Conservation (phyloP, 805 yeast species). For the Candida quercuum region DNA sequence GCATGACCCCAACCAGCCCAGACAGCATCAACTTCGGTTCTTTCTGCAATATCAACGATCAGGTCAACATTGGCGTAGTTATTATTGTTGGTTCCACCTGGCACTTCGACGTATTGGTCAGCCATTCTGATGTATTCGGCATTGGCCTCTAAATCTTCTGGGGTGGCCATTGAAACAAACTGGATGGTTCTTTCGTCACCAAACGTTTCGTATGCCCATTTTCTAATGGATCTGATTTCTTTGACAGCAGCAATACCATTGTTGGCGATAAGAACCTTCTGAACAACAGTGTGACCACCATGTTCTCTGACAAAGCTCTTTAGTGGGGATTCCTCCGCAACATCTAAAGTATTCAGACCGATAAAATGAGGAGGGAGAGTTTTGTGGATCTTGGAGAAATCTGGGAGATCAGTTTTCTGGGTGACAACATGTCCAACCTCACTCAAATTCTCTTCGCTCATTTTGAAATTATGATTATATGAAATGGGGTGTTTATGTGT, state of each 20-base stretch:
- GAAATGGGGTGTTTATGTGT: not conserved
- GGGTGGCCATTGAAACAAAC: conserved; percentile 98
- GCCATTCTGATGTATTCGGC: conserved; percentile 99
- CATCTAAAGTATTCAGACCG: conserved; percentile 74
- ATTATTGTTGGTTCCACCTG: conserved; percentile 98
- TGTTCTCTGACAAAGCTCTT: conserved; percentile 80
- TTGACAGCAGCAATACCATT: conserved; percentile 99
- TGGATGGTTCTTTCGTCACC: conserved; percentile 91
- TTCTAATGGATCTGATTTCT: conserved; percentile 94
- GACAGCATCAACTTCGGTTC: conserved; percentile 94
- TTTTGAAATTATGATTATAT: conserved; percentile 7
- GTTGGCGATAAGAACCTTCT: conserved; percentile 87
- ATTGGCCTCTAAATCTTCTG: conserved; percentile 96
- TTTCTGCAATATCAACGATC: conserved; percentile 95
- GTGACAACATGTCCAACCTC: conserved; percentile 28
- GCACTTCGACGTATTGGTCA: conserved; percentile 95
- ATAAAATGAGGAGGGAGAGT: conserved; percentile 66
- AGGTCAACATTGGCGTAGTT: conserved; percentile 97
- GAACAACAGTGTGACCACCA: conserved; percentile 94
- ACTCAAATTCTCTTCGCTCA: conserved; percentile 37
- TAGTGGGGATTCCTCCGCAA: conserved; percentile 71
- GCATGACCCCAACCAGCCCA: conserved; percentile 99
- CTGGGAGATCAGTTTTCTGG: conserved; percentile 24
- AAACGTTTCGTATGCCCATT: conserved; percentile 99
- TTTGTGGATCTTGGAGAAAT: conserved; percentile 30